Evolutionary conservation across 2,329 filamentous ascomycete genomes (phyloP).

Genomic region (Knufia fluminis): DNA sequence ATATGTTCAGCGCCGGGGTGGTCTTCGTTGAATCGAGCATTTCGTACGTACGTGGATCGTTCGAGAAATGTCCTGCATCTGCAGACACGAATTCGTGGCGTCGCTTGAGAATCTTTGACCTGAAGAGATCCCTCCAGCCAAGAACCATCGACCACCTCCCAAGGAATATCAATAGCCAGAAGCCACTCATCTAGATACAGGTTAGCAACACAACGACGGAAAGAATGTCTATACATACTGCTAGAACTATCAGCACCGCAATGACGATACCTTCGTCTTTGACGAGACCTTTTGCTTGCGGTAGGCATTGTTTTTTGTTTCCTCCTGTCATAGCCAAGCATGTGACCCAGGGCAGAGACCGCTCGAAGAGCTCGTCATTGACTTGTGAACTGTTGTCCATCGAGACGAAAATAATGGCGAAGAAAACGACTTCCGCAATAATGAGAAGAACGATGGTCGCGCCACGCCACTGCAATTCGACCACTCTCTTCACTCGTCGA

Average conservation of each 20-base stretch:
- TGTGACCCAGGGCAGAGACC: slow-evolving; percentile 56
- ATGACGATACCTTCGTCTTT: slow-evolving; percentile 68
- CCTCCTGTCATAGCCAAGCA: slow-evolving; percentile 56
- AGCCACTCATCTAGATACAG: slow-evolving; percentile 57
- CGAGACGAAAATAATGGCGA: slow-evolving; percentile 82
- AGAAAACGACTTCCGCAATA: slow-evolving; percentile 84
- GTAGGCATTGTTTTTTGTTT: slow-evolving; percentile 58
- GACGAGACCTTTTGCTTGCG: slow-evolving; percentile 51
- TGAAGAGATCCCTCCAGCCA: slow-evolving; percentile 66
- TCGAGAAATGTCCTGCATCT: slow-evolving; percentile 59
- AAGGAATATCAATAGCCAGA: slow-evolving; percentile 76
- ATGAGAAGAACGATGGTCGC: slow-evolving; percentile 86
- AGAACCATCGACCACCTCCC: slow-evolving; percentile 74
- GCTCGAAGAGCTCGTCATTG: slow-evolving; percentile 46
- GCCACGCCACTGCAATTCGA: slow-evolving; percentile 89
- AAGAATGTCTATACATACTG: slow-evolving; percentile 45
- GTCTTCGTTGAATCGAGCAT: slow-evolving; percentile 48
- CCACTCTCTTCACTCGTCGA: slow-evolving; percentile 71
- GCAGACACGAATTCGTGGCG: slow-evolving; percentile 78
- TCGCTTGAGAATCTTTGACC: slow-evolving; percentile 37
- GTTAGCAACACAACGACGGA: slow-evolving; percentile 22
- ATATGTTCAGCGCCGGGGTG: slow-evolving; percentile 20
- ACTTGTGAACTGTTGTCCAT: slow-evolving; percentile 62
- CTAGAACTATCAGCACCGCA: slow-evolving; percentile 72
- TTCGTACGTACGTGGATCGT: slow-evolving; percentile 63